Evolutionary conservation across 2,329 filamentous ascomycete genomes (phyloP).

Genomic region (Colletotrichum cuscutae): DNA sequence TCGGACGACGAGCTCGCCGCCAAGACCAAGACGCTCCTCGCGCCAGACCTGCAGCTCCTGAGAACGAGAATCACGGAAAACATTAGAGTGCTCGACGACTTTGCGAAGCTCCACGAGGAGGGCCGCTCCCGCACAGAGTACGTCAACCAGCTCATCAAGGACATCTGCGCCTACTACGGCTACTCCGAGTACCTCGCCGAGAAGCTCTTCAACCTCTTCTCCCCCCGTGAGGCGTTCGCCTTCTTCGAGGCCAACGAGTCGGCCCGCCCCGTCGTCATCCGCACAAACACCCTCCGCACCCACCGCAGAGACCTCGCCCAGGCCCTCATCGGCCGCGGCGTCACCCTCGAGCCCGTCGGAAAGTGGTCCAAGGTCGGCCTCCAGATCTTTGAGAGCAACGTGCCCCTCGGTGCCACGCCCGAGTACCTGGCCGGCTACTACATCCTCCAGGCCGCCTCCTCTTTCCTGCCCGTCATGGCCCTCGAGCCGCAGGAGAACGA

Average conservation of each 20-base stretch:
- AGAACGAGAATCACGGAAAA: constrained; percentile 92
- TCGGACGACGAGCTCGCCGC: constrained; percentile 69
- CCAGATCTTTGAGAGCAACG: constrained; percentile 91
- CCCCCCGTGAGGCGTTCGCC: constrained; percentile 91
- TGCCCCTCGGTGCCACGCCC: constrained; percentile 90
- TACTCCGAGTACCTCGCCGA: constrained; percentile 96
- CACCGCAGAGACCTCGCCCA: constrained; percentile 86
- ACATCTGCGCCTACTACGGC: constrained; percentile 96
- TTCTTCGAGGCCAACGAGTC: constrained; percentile 99
- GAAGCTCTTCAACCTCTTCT: constrained; percentile 93
- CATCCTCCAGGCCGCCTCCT: constrained; percentile 95
- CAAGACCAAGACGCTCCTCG: constrained; percentile 73
- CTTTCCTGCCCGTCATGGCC: constrained; percentile 97
- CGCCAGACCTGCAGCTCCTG: constrained; percentile 90
- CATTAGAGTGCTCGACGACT: constrained; percentile 89
- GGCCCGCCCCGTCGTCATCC: constrained; percentile 90
- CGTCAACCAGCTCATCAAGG: constrained; percentile 84
- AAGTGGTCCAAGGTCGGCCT: constrained; percentile 99
- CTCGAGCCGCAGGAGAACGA: constrained; percentile 92
- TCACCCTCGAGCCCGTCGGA: constrained; percentile 94
- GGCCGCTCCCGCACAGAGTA: constrained; percentile 89
- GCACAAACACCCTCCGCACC: constrained; percentile 92
- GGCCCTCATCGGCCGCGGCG: constrained; percentile 93
- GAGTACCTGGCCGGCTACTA: constrained; percentile 98
- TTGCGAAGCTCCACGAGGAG: constrained; percentile 82